Evolutionary conservation across 306 rosid species (phyloP).

Genomic region (Geum urbanum): DNA sequence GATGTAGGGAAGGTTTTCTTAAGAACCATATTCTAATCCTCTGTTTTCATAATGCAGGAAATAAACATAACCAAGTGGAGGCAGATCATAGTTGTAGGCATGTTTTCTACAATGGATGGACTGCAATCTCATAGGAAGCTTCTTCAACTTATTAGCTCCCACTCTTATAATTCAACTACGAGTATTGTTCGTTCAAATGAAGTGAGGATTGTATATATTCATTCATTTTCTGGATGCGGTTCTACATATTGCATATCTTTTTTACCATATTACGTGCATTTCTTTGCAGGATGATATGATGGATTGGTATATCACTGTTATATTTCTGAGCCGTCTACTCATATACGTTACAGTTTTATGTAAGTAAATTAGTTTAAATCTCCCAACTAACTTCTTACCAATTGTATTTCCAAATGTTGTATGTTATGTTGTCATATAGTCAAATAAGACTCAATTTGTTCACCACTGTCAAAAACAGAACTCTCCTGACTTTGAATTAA

Average conservation of each 20-base stretch:
- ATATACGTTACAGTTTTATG: slow-evolving; percentile 21
- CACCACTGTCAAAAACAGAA: not conserved
- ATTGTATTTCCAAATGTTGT: not conserved
- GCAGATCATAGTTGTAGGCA: not conserved
- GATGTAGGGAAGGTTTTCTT: not conserved
- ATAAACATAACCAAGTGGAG: not conserved
- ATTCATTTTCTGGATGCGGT: not conserved
- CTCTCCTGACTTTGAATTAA: not conserved
- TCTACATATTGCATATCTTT: too few relatives aligned
- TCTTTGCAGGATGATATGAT: slow-evolving; percentile 16
- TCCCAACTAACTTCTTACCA: not conserved
- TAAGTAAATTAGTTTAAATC: not conserved
- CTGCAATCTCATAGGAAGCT: slow-evolving; percentile 8
- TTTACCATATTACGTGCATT: not conserved
- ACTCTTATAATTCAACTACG: slow-evolving; percentile 15
- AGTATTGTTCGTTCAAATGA: not conserved
- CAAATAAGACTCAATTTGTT: not conserved
- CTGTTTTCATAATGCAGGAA: slow-evolving; percentile 5
- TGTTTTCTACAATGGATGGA: slow-evolving; percentile 13
- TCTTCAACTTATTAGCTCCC: slow-evolving; percentile 5
- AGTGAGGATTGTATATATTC: not conserved
- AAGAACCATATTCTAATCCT: slow-evolving; percentile 1
- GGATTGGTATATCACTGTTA: slow-evolving; percentile 18
- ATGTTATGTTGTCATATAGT: not conserved
- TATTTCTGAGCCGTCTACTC: slow-evolving; percentile 18